phyloP scores from a whole-genome alignment of 371 early-diverging fungal species.

The Mucor saturninus region DNA sequence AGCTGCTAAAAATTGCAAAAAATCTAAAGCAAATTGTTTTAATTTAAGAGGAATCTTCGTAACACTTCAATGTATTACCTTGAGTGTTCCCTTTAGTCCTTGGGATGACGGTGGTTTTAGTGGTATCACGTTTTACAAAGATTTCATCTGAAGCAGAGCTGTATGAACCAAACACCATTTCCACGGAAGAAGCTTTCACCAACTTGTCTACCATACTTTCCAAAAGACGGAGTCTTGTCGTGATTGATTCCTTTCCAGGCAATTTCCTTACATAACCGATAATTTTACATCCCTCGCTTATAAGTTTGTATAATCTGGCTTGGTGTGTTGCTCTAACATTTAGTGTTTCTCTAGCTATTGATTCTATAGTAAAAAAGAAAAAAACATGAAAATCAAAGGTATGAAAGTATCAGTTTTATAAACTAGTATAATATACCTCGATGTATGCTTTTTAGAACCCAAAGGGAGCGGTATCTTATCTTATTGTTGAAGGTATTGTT shows the following conservation, averaged over 20 bases:
- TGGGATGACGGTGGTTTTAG: constrained; percentile 17
- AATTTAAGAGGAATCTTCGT: constrained; percentile 18
- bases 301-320: constrained; percentile 14
- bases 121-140: constrained; percentile 23
- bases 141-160: constrained; percentile 14
- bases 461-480: constrained; percentile 25
- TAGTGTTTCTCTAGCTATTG: constrained; percentile 12
- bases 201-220: constrained; percentile 19
- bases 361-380: constrained; percentile 23
- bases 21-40: constrained; percentile 15
- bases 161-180: constrained; percentile 21
- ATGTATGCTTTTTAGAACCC: constrained; percentile 21
- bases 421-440: constrained; percentile 23
- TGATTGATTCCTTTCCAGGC: constrained; percentile 20
- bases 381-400: constrained; percentile 26
- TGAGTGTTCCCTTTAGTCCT: constrained; percentile 19
- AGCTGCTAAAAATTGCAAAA: no score
- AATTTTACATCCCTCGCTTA: constrained; percentile 16
- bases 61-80: constrained; percentile 21
- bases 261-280: constrained; percentile 23
- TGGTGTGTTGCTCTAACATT: constrained; percentile 19
- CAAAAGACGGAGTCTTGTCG: constrained; percentile 18
- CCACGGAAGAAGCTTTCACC: constrained; percentile 16
- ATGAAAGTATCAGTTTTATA: constrained; percentile 26
- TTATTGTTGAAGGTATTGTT: constrained; percentile 10